A percentile compares a stretch with the other conserved stretches of the same genome.
Evolutionary conservation across 148 eudicot species (phyloP).

Genomic region (Fagopyrum tataricum): DNA sequence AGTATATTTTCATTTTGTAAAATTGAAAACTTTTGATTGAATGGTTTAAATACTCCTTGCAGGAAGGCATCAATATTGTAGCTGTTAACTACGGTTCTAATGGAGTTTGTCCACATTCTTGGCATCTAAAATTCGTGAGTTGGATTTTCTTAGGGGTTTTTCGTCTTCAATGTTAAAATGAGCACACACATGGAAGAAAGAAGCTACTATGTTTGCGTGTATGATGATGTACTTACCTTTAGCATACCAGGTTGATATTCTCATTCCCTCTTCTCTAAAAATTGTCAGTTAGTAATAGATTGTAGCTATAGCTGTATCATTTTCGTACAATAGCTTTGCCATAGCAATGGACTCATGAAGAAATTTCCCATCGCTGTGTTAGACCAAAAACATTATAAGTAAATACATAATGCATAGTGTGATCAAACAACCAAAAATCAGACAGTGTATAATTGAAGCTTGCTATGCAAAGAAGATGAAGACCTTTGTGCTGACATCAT

Average conservation of each 20-base stretch:
- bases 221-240: background rate
- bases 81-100: constrained; percentile 86
- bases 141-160: background rate
- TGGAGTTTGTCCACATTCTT: constrained; percentile 81
- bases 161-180: background rate
- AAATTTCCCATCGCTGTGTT: too few species aligned
- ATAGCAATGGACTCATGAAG: too few species aligned
- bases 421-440: too few species aligned
- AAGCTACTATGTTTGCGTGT: background rate
- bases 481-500: background rate
- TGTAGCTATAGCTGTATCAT: background rate
- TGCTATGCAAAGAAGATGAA: background rate
- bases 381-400: too few species aligned
- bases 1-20: background rate
- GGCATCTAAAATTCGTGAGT: constrained; percentile 69
- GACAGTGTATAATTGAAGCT: too few species aligned
- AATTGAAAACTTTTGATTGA: background rate
- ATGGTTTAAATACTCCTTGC: constrained; percentile 11
- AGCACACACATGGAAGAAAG: background rate
- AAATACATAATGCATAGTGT: too few species aligned
- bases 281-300: background rate
- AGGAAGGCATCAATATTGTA: constrained; percentile 84
- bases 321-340: too few species aligned
- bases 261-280: background rate
- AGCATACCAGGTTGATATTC: background rate